Base-by-base conservation (phyloP, 768 basidiomycete species). In the Lactifluus pinguis region DNA sequence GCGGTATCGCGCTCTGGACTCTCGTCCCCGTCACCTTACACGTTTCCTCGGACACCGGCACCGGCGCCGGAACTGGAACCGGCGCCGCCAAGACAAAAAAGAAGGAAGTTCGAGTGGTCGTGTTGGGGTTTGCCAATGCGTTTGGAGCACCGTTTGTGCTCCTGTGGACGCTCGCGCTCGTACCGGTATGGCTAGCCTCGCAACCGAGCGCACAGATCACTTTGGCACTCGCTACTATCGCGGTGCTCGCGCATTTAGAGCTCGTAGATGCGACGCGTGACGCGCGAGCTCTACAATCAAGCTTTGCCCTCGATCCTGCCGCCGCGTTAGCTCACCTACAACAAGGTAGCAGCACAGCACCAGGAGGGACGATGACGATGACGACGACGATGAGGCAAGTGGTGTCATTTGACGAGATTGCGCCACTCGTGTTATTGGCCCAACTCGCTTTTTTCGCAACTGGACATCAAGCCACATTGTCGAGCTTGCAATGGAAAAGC, bases 401-500 rank as follows among this genome's bases (percentile, higher is more conserved):
- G 1, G 55, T 65, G 34, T 17, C 55, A 30, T 90, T 95, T 71
- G 73, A 80, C 7, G 90, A 95, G 61, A 73, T 89, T 25, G 77
- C 83, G 0, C 86, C 87, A 0, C 71, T 98, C 14, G 86, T 87
- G 0, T 79, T 98, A 8, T 76, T 97, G 11, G 87, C 85, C 0
- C 72, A 89, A 42, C 80, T 91, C 52, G 72, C 81, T 8, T 98
- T 95, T 78, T 90, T 89, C 70, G 77, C 82, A 0, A 98, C 95
- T 0, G 95, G 97, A 2, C 97, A 99, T 68, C 94, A 98, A 72
- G 80, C 93, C 1, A 86, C 86, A 3, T 78, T 98, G 42, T 81
- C 92, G 1, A 88, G 91, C 3, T 82, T 99, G 47, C 95, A 98
- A 66, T 99, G 95, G 97, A 97, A 97, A 71, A 75, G 87, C 1